phyloP scores from a whole-genome alignment of 495 filamentous ascomycete species.

The Daldinia bambusicola region DNA sequence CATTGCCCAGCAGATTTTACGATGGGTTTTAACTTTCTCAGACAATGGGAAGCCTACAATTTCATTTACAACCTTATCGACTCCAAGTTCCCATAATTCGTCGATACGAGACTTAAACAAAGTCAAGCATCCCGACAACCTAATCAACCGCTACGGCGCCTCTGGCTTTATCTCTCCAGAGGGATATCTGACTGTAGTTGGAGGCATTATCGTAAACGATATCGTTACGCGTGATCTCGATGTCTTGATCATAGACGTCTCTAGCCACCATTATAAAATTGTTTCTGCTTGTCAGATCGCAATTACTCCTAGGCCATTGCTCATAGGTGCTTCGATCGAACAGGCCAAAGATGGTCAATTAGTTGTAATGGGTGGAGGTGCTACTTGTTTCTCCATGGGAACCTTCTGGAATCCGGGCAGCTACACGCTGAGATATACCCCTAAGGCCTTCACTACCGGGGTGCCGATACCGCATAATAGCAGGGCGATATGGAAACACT shows the following conservation, averaged over 20 bases:
- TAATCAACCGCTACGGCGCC: slow-evolving; percentile 52
- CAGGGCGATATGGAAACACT: slow-evolving; percentile 26
- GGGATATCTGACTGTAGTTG: slow-evolving; percentile 52
- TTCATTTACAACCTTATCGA: slow-evolving; percentile 35
- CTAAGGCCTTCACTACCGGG: not conserved
- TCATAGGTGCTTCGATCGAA: slow-evolving; percentile 70
- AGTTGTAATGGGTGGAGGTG: slow-evolving; percentile 79
- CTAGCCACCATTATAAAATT: slow-evolving; percentile 20
- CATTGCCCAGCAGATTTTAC: slow-evolving; percentile 62
- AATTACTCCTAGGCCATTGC: slow-evolving; percentile 61
- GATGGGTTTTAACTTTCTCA: slow-evolving; percentile 61
- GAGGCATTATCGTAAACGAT: slow-evolving; percentile 59
- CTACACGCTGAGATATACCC: slow-evolving; percentile 44
- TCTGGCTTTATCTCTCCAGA: slow-evolving; percentile 42
- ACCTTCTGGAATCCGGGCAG: slow-evolving; percentile 75
- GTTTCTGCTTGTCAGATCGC: slow-evolving; percentile 25
- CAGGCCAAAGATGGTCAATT: slow-evolving; percentile 53
- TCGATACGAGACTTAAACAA: not conserved
- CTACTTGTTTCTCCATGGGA: slow-evolving; percentile 90
- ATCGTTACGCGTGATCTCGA: slow-evolving; percentile 51
- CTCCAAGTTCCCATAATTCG: not conserved
- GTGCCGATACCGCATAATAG: not conserved
- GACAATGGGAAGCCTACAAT: slow-evolving; percentile 40
- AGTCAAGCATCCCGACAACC: slow-evolving; percentile 24
- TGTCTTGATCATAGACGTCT: slow-evolving; percentile 35